Evolutionary conservation across 768 basidiomycete genomes (phyloP).

Genomic region (Leccinum longicurvipes): DNA sequence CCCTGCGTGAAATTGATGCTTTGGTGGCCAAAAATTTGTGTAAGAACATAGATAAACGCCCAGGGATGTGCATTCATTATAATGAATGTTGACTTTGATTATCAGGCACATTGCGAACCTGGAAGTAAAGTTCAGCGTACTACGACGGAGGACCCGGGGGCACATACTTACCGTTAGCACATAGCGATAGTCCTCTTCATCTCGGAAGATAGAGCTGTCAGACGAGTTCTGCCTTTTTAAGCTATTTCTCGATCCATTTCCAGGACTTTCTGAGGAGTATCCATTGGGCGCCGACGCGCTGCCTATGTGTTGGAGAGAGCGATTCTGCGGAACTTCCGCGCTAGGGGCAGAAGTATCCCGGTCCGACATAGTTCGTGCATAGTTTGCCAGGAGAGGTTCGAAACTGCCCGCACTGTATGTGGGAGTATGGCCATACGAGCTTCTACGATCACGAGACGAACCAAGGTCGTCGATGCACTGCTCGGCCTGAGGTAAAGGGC

Average conservation of each 20-base stretch:
- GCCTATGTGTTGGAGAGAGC: slow-evolving; percentile 2
- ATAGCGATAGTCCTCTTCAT: slow-evolving; percentile 55
- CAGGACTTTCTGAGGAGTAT: slow-evolving; percentile 24
- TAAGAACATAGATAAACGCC: slow-evolving; percentile 6
- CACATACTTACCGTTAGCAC: slow-evolving; percentile 48
- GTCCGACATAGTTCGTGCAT: slow-evolving; percentile 29
- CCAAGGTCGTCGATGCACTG: slow-evolving; percentile 20
- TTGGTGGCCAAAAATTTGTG: slow-evolving; percentile 5
- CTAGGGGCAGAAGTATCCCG: slow-evolving; percentile 11
- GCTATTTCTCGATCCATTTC: slow-evolving; percentile 21
- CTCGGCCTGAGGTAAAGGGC: slow-evolving; percentile 39
- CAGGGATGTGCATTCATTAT: slow-evolving; percentile 8
- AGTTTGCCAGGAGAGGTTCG: slow-evolving; percentile 56
- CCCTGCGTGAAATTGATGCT: slow-evolving; percentile 1
- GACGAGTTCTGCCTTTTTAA: slow-evolving; percentile 20
- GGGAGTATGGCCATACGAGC: slow-evolving; percentile 40
- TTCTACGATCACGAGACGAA: slow-evolving; percentile 29
- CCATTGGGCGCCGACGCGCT: slow-evolving; percentile 1
- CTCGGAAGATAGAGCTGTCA: slow-evolving; percentile 32
- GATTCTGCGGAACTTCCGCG: slow-evolving; percentile 32
- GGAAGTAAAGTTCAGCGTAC: slow-evolving; percentile 12
- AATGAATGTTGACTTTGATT: slow-evolving; percentile 33
- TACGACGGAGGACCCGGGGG: not conserved
- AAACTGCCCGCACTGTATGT: slow-evolving; percentile 55
- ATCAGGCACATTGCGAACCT: slow-evolving; percentile 60